Base-by-base conservation (phyloP, 2,329 filamentous ascomycete genomes). In the Didymellaceae sp. region DNA sequence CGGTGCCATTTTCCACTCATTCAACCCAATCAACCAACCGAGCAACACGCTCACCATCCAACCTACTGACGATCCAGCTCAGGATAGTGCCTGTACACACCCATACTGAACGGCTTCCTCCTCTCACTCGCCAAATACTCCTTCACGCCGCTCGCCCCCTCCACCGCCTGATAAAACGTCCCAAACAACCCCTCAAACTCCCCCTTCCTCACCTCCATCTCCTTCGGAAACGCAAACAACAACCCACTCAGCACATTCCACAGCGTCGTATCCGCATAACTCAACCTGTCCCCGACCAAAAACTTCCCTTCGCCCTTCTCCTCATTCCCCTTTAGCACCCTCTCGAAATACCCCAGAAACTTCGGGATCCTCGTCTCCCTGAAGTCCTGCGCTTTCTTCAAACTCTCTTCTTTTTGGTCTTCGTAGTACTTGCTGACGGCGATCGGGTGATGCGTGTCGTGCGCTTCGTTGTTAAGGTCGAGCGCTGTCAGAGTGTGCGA, bases 401-500 rank as follows among this genome's bases (percentile, higher is more conserved):
- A 74, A 13, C 85, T 78, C 67, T 90, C 89, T 0, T 78, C 75
- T 68, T 87, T 90, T 73, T 93, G 89, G 20, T 91, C 87, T 64
- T 91, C 87, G 62, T 91, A 93, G 68, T 86, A 88, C 4, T 81
- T 67, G 1, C 70, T 66, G 0, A 75, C 65, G 1, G 82, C 79
- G 42, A 90, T 75, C 1, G 89, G 89, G 64, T 93, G 89, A 68
- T 93, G 89, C 20, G 83, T 85, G 61, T 92, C 87, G 67, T 92
- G 89, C 1, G 84, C 71, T 74, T 92, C 89, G 58, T 87, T 85
- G 63, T 82, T 83, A 37, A 92, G 71, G 62, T 93, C 89, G 14
- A 92, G 73, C 1, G 87, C 86, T 3, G 89, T 91, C 51, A 91
- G 72, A 0, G 81, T 78, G 21, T 91, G 78, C 38, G 78, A 79